Evolutionary conservation across 2,329 filamentous ascomycete genomes (phyloP), one percentile per base, ranked within the genome.

Genomic region (Monilinia fructigena): DNA sequence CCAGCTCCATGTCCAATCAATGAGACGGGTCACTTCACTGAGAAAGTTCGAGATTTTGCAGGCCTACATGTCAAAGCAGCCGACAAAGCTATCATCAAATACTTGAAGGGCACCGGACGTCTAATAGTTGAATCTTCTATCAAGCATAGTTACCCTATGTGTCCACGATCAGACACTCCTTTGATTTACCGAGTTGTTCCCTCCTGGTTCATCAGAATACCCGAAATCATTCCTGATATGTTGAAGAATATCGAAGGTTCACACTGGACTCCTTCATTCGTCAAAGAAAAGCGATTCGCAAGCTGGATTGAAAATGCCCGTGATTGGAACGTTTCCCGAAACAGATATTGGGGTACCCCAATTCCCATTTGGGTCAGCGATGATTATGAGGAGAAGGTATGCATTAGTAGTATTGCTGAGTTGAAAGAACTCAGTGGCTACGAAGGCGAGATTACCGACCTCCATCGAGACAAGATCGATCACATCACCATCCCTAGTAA

Each of bases 311-410:
- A 85, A 68, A 94, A 94, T 75, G 93, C 94, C 18, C 89, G 90
- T 67, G 94, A 98, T 78, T 98, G 94, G 94, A 96, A 97, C 76
- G 90, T 98, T 42, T 95, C 92, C 64, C 85, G 94, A 71, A 97
- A 96, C 77, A 86, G 94, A 66, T 98, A 96, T 79, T 97, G 94
- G 94, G 94, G 94, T 61, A 97, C 93, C 0, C 93, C 93, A 1
- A 87, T 97, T 67, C 93, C 93, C 8, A 79, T 97, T 47, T 98
- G 94, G 94, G 89, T 91, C 48, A 96, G 91, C 74, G 92, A 96
- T 40, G 93, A 97, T 75, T 82, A 89, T 74, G 90, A 94, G 75
- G 94, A 98, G 78, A 82, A 91, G 69, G 85, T 98, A 38, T 96
- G 93, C 74, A 80, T 97, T 65, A 92, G 93, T 64, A 96, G 93